Evolutionary conservation across 2,329 filamentous ascomycete species (phyloP).

Genomic region (Teratosphaeria pseudoeucalypti): DNA sequence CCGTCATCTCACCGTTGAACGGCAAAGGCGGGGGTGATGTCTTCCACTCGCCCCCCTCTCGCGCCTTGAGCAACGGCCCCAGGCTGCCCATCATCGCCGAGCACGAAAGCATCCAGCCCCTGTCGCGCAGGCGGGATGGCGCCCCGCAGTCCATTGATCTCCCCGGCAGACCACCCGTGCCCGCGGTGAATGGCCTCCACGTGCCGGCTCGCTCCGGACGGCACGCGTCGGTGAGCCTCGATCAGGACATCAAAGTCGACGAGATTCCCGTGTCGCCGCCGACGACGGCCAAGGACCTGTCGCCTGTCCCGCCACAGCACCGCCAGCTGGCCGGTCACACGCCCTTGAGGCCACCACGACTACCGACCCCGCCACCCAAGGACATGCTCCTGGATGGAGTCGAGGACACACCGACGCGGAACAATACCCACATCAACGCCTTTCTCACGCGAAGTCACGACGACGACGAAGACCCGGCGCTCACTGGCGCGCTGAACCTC

Average conservation of each 20-base stretch:
- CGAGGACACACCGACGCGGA: conserved; percentile 26
- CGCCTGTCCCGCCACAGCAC: conserved; percentile 23
- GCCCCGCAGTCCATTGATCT: conserved; percentile 18
- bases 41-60: conserved; percentile 13
- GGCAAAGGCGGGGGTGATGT: conserved; percentile 2
- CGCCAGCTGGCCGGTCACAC: conserved; percentile 25
- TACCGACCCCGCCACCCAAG: conserved; percentile 18
- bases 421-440: conserved; percentile 26
- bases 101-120: conserved; percentile 19
- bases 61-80: conserved; percentile 6
- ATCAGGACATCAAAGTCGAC: conserved; percentile 17
- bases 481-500: conserved; percentile 27
- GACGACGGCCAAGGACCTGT: conserved; percentile 11
- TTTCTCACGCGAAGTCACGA: conserved; percentile 17
- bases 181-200: conserved; percentile 1
- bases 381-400: conserved; percentile 18
- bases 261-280: conserved; percentile 22
- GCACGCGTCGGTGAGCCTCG: conserved; percentile 12
- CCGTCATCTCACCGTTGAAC: conserved; percentile 20
- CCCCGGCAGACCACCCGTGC: conserved; percentile 7
- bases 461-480: conserved; percentile 21
- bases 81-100: conserved; percentile 25
- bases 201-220: neutral
- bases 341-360: conserved; percentile 21
- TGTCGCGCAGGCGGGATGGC: conserved; percentile 15